Base-by-base conservation (phyloP, 768 basidiomycete genomes). In the Steccherinum ochraceum region DNA sequence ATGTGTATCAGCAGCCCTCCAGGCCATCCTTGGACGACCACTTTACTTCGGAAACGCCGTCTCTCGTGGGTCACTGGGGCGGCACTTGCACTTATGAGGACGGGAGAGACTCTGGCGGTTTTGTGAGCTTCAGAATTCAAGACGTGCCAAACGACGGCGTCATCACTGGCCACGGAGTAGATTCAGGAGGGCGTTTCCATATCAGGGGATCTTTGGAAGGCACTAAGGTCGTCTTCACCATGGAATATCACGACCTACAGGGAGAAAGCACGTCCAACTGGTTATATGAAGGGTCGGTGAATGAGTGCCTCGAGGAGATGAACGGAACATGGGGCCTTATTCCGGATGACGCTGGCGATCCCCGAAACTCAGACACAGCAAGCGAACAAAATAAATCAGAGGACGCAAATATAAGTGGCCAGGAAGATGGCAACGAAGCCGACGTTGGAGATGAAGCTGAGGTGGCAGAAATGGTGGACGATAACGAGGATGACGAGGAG, bases 51-150 rank as follows among this genome's bases (percentile, higher is more conserved):
- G 45, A 24, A 2, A 19, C 4, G 1, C 2, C 13, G 1, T 43
- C 48, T 7, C n/a, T 48, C n/a, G 45, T 43, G n/a, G 44, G 41
- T 12, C 44, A 45, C 19, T 54, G 53, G 53, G 41, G 49, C 24
- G 53, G 53, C 11, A 3, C 19, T 5, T 50, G 50, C 18, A 40
- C 45, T 2, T 49, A 48, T 30, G 48, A 44, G 1, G 25, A 16
- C 10, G 16, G 13, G 13, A 24, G 24, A 3, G 23, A 4, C 35
- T n/a, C 27, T 16, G 43, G 45, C 20, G 45, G 49, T 2, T 24
- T 50, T 5, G 35, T 46, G 16, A 47, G 26, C 24, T 54, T 54
- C 44, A 45, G 11, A 10, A 20, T 48, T 16, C 27, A 30, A 16
- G 13, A 20, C 2, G 39, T 45, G 16, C 7, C 26, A 1, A 4